Evolutionary conservation across 768 basidiomycete species (phyloP), one percentile per base, ranked within the genome.

Genomic region (Trametes elegans): DNA sequence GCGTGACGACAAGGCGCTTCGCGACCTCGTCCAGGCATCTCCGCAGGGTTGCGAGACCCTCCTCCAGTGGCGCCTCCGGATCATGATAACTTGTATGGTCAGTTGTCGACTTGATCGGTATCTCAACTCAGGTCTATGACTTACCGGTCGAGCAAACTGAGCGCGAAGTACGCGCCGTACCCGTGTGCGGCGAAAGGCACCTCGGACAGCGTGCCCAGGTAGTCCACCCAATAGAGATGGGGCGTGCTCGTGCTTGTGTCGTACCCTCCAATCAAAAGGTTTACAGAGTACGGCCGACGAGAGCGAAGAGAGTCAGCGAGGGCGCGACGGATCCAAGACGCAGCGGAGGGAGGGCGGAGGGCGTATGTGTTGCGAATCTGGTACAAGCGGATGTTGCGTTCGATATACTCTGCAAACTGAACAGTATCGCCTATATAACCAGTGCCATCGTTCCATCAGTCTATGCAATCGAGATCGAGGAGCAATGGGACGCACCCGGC

Each of bases 111-210:
- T 52, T 21, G 7, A 24, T n/a, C 34, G 18, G 44, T n/a, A 29
- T 10, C 16, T 6, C 16, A 28, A 38, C 26, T 7, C 31, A 28
- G 9, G 19, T 10, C 1, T n/a, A 28, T 3, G 18, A 67, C 81
- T 34, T 53, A 91, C 90, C 90, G 79, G 68, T 99, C 97, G 50
- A 98, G 79, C 68, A 96, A 88, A 82, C 88, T 85, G 62, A 98
- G 73, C 9, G 85, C 87, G 71, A 98, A 97, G 73, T 94, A 97
- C 52, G 87, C 81, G 39, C 93, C 97, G 68, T 98, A 94, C 2
- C 97, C 97, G 66, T 98, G 96, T 0, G 93, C 94, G 14, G 85
- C 94, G 68, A 94, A 99, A 0, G 94, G 94, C 11, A 97, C 88
- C 51, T 85, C 82, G 3, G 86, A 81, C 66, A 90, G 79, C 5